Evolutionary conservation across 2,329 filamentous ascomycete genomes (phyloP), one percentile per base, ranked within the genome.

Genomic region (Microcera coccophila): DNA sequence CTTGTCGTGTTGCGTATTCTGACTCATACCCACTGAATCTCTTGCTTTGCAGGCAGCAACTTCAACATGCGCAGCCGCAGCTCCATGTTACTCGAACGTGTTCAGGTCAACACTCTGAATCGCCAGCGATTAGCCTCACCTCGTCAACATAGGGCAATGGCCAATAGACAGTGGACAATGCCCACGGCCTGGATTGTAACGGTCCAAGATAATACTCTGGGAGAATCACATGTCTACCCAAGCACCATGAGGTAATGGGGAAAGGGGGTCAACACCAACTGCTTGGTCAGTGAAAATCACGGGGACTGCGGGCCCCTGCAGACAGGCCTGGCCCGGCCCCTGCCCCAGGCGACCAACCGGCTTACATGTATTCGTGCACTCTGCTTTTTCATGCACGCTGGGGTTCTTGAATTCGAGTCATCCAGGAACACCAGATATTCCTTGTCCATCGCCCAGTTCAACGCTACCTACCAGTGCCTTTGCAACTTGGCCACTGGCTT

Each of bases 291-390:
- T 37, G 19, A 12, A 32, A 16, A 32, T 32, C 26, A 26, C 26
- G 31, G 37, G 31, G 20, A 42, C 39, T 45, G 38, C 39, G 41
- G n/a, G 22, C 12, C 19, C 19, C 21, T 38, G 45, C 37, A 46
- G 43, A 49, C 47, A 45, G 43, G 31, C 39, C 43, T 36, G n/a
- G n/a, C 16, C 18, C 38, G 18, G 41, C 35, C 41, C 41, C 38
- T 40, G 35, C 41, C 16, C 29, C 18, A 24, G 22, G 34, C 29
- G 28, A 28, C n/a, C n/a, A n/a, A n/a, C n/a, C n/a, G n/a, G n/a
- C n/a, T 28, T 9, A 28, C 24, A 28, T 14, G 24, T 14, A 28
- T 28, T 9, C 24, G 14, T 28, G 24, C 24, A 14, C 24, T 14
- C 14, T 9, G 24, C 9, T n/a, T n/a, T n/a, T n/a, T 26, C 22